phyloP scores from a whole-genome alignment of 2,329 filamentous ascomycete genomes.

The Tolypocladium album region DNA sequence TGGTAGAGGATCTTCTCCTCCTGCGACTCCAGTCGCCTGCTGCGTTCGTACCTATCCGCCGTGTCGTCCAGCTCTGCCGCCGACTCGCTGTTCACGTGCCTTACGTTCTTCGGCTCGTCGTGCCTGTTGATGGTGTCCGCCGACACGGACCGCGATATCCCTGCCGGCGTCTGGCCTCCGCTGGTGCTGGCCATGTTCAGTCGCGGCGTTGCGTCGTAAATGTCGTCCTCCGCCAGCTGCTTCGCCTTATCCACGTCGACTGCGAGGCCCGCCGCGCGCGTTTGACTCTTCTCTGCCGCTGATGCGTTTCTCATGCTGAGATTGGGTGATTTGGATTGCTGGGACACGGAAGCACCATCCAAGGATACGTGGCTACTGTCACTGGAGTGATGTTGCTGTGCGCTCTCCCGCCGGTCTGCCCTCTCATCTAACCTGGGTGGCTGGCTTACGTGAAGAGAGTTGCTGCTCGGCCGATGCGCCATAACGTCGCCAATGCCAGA shows the following conservation, averaged over 20 bases:
- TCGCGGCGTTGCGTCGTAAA: conserved; percentile 23
- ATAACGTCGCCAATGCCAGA: background rate
- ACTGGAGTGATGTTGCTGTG: background rate
- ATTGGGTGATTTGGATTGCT: conserved; percentile 1
- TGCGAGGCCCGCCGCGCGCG: background rate
- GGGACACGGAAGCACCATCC: background rate
- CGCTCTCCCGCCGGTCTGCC: background rate
- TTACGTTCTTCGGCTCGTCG: background rate
- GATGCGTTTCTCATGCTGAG: background rate
- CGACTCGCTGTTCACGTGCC: conserved; percentile 5
- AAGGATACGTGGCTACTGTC: background rate
- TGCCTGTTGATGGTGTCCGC: conserved; percentile 1
- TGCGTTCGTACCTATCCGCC: conserved; percentile 33
- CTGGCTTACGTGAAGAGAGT: background rate
- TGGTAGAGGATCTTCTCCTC: conserved; percentile 43
- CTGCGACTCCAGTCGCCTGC: conserved; percentile 29
- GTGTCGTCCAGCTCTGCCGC: conserved; percentile 28
- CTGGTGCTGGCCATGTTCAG: conserved; percentile 1
- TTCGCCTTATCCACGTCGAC: conserved; percentile 5
- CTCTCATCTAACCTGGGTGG: background rate
- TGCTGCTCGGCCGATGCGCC: background rate
- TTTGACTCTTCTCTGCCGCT: background rate
- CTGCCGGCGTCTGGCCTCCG: background rate
- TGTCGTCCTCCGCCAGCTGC: conserved; percentile 15
- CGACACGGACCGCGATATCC: background rate